Base-by-base conservation (phyloP, 148 eudicot genomes). In the Diospyros kaki region DNA sequence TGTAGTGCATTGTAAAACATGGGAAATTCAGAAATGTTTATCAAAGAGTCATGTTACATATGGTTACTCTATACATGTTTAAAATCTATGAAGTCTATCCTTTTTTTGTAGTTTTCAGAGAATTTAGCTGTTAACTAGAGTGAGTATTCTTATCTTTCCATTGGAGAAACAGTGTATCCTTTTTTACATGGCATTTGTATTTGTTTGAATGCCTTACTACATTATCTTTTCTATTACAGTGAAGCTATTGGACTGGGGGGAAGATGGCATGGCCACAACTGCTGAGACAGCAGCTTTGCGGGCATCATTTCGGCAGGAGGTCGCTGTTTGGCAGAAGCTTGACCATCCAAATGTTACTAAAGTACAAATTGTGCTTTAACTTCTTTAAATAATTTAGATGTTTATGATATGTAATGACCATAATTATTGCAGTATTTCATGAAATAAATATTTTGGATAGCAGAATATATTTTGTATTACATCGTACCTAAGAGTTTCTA, bases 181-280 rank as follows among this genome's bases (percentile, higher is more conserved):
- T 63, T 63, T 15, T 63, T 3, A 28, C 40, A 39, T 38, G 48
- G 38, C 39, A 18, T 58, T 64, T 11, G 13, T 61, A 14, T 45
- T 54, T 48, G 53, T 14, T 62, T 50, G 53, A 64, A 64, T 58
- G 4, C 77, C 69, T 74, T 67, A 63, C 39, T 80, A 50, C 59
- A 67, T 28, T 17, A 42, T 66, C 61, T 65, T 76, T 44, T 53
- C 10, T 70, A 10, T 53, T 84, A 68, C 69, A 93, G 98, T 93
- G 77, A 93, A 93, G 81, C 86, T 93, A 64, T 87, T 93, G 91
- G 98, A 93, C 66, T 93, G 98, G 98, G 98, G 98, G 76, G 96
- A 93, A 80, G 98, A 91, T 40, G 98, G 95, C 73, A 83, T 90
- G 86, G 79, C 89, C 39, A 87, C 87, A 52, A 83, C 83, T 73